Conservation (phyloP, 768 basidiomycete genomes). For the Boletus rex-veris region DNA sequence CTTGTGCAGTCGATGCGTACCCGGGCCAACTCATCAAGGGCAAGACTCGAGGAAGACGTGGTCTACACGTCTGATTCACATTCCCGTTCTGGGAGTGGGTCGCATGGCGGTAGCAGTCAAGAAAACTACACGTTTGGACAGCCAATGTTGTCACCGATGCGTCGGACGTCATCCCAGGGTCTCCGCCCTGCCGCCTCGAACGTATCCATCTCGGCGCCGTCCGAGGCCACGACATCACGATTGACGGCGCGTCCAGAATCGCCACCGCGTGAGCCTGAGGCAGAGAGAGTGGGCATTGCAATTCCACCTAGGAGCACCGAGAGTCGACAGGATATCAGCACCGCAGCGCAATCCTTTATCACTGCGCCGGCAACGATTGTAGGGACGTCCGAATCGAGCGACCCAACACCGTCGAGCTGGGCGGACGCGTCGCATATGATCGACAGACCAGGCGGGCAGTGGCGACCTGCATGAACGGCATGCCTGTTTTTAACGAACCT, state of each 20-base stretch:
- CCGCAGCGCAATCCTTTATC: conserved; percentile 65
- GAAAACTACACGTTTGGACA: conserved; percentile 80
- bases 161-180: conserved; percentile 14
- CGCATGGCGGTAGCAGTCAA: conserved; percentile 39
- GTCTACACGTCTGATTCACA: conserved; percentile 34
- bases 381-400: conserved; percentile 52
- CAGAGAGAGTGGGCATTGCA: conserved; percentile 24
- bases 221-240: conserved; percentile 23
- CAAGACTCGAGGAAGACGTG: conserved; percentile 57
- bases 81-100: conserved; percentile 45
- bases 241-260: conserved; percentile 19
- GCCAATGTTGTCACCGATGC: conserved; percentile 38
- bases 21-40: conserved; percentile 67
- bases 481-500: background rate
- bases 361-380: conserved; percentile 60
- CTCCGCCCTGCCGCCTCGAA: conserved; percentile 17
- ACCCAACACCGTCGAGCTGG: conserved; percentile 47
- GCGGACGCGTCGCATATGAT: conserved; percentile 42
- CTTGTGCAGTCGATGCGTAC: conserved; percentile 48
- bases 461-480: conserved; percentile 38
- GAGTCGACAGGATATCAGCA: conserved; percentile 62
- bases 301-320: conserved; percentile 28
- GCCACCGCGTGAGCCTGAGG: conserved; percentile 8
- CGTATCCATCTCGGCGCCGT: conserved; percentile 24
- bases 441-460: conserved; percentile 37